Evolutionary conservation across 2,329 filamentous ascomycete genomes (phyloP).

Genomic region (Aciculosporium take): DNA sequence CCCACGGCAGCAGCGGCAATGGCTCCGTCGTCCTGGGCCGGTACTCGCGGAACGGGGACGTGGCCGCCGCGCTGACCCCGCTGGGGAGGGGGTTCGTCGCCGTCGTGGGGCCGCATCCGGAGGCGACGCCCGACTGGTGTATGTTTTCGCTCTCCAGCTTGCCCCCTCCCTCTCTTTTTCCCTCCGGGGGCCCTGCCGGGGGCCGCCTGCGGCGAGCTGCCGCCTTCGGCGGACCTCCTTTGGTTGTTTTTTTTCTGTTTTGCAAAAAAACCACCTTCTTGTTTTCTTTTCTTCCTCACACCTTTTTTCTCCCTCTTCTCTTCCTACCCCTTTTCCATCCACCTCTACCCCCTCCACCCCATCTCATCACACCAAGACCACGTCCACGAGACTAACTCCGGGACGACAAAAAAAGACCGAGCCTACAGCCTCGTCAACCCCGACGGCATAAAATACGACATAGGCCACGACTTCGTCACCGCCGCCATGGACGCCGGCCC

Average conservation of each 20-base stretch:
- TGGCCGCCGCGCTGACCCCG: constrained; percentile 12
- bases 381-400: too few species aligned
- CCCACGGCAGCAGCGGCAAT: not conserved
- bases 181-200: too few species aligned
- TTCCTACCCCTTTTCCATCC: not conserved
- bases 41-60: constrained; percentile 12
- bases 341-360: not conserved
- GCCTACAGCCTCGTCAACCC: constrained; percentile 10
- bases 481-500: constrained; percentile 8
- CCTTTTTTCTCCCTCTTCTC: not conserved
- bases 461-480: constrained; percentile 12
- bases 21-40: constrained; percentile 8
- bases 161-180: too few species aligned
- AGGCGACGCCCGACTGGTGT: constrained; percentile 14
- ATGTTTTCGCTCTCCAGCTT: constrained; percentile 6
- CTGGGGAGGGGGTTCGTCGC: constrained; percentile 13
- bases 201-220: too few species aligned
- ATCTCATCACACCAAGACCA: too few species aligned
- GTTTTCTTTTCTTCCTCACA: not conserved
- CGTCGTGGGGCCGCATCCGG: constrained; percentile 13
- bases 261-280: too few species aligned
- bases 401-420: too few species aligned
- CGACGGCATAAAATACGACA: constrained; percentile 11
- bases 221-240: too few species aligned
- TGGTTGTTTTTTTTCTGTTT: too few species aligned